phyloP scores from a whole-genome alignment of 306 rosid species.

The Dryas drummondii region DNA sequence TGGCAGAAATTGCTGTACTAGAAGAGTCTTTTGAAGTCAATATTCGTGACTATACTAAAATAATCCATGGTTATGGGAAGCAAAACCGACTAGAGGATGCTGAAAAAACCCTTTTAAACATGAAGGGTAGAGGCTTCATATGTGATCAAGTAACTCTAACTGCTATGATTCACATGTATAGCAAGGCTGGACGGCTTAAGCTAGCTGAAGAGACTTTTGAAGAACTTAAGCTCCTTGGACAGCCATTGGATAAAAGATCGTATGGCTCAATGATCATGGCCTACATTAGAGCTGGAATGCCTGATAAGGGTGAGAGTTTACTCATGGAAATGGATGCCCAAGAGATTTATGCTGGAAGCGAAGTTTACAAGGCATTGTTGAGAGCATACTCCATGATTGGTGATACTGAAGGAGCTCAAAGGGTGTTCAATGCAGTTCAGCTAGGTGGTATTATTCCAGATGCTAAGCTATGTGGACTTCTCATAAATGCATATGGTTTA shows the following conservation, averaged over 20 bases:
- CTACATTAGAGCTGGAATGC: conserved; percentile 77
- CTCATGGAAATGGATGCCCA: conserved; percentile 70
- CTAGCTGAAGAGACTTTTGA: conserved; percentile 68
- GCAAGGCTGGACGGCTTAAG: conserved; percentile 72
- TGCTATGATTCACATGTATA: conserved; percentile 72
- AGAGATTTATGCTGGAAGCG: conserved; percentile 72
- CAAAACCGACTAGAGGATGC: conserved; percentile 61
- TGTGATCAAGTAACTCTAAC: conserved; percentile 82
- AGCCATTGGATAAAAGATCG: conserved; percentile 71
- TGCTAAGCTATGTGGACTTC: conserved; percentile 64
- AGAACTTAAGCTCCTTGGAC: conserved; percentile 72
- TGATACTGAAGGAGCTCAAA: conserved; percentile 73
- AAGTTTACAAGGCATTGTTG: conserved; percentile 85
- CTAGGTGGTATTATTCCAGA: conserved; percentile 74
- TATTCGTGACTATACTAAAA: conserved; percentile 76
- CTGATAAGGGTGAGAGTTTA: conserved; percentile 60
- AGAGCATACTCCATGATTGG: conserved; percentile 69
- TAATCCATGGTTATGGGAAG: conserved; percentile 70
- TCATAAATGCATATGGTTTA: conserved; percentile 62
- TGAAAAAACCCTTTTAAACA: conserved; percentile 48
- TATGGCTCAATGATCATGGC: conserved; percentile 90
- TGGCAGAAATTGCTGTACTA: conserved; percentile 66
- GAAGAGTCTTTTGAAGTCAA: conserved; percentile 75
- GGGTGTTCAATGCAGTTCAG: conserved; percentile 81
- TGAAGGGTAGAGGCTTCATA: conserved; percentile 64